Percentiles rank a stretch among this genome's conserved stretches.
Evolutionary conservation across 441 rosid genomes (phyloP).

Genomic region (Mallotus japonicus): DNA sequence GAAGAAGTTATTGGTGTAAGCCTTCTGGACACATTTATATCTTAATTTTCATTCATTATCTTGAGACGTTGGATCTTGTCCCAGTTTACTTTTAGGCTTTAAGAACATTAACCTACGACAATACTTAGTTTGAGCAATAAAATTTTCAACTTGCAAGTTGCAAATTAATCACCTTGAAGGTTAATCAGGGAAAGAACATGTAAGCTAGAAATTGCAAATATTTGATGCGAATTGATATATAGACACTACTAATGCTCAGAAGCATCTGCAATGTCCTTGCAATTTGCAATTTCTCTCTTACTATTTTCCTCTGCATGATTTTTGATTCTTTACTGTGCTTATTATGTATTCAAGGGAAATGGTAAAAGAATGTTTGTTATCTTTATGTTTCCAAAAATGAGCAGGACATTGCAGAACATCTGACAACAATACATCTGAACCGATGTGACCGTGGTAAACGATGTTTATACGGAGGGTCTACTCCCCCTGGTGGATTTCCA

Average conservation of each 20-base stretch:
- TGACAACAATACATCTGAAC: constrained; percentile 75
- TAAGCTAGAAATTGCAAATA: neutral
- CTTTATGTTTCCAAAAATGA: constrained; percentile 9
- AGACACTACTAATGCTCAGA: constrained; percentile 4
- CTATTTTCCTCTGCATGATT: neutral
- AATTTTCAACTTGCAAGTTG: neutral
- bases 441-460: constrained; percentile 86
- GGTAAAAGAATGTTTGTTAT: neutral
- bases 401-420: constrained; percentile 86
- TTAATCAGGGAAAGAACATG: neutral
- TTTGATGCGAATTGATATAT: neutral
- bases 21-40: constrained; percentile 15
- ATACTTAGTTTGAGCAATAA: neutral
- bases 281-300: neutral
- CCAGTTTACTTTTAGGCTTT: neutral
- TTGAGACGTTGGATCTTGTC: neutral
- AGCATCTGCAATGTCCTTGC: neutral
- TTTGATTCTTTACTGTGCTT: constrained; percentile 1
- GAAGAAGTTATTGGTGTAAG: constrained; percentile 90
- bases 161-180: constrained; percentile 7
- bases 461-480: constrained; percentile 85
- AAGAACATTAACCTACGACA: neutral
- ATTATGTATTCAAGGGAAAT: too few relatives aligned
- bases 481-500: constrained; percentile 82
- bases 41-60: constrained; percentile 5